A percentile compares a stretch with the other conserved stretches of the same genome.
Evolutionary conservation across 2,329 filamentous ascomycete species (phyloP).

Genomic region (Phoma sp.): DNA sequence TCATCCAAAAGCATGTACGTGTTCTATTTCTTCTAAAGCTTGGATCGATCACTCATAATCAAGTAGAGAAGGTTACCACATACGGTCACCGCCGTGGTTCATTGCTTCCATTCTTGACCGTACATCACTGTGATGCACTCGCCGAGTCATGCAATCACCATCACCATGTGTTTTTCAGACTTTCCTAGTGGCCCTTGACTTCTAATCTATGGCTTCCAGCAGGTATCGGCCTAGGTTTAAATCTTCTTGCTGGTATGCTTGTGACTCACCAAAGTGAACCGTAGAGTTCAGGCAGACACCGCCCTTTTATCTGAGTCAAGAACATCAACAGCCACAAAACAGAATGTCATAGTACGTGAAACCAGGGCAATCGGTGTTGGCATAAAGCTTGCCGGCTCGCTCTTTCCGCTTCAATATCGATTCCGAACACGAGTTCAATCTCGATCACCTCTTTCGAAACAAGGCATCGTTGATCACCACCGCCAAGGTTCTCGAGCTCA

Average conservation of each 20-base stretch:
- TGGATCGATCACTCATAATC: too few relatives aligned
- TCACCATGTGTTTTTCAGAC: too few relatives aligned
- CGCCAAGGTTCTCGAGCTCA: background rate
- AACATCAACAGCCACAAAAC: too few relatives aligned
- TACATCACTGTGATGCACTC: too few relatives aligned
- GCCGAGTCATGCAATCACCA: too few relatives aligned
- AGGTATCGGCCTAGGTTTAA: background rate
- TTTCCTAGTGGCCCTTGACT: background rate
- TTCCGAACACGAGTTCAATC: background rate
- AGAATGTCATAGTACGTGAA: background rate
- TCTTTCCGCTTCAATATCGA: background rate
- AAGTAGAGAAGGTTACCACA: too few relatives aligned
- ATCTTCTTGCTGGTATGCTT: background rate
- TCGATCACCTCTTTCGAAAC: background rate
- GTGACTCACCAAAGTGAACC: conserved; percentile 1
- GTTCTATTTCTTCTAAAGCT: too few relatives aligned
- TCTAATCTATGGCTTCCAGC: background rate
- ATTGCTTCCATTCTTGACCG: too few relatives aligned
- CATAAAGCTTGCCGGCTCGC: background rate
- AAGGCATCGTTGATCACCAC: background rate
- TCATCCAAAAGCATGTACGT: too few relatives aligned
- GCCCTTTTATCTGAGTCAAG: conserved; percentile 16
- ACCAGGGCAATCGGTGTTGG: background rate
- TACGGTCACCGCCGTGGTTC: too few relatives aligned
- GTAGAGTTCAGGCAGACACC: background rate